Evolutionary conservation across 495 filamentous ascomycete species (phyloP), one percentile per base, ranked within the genome.

Genomic region (Annulohypoxylon nitens): DNA sequence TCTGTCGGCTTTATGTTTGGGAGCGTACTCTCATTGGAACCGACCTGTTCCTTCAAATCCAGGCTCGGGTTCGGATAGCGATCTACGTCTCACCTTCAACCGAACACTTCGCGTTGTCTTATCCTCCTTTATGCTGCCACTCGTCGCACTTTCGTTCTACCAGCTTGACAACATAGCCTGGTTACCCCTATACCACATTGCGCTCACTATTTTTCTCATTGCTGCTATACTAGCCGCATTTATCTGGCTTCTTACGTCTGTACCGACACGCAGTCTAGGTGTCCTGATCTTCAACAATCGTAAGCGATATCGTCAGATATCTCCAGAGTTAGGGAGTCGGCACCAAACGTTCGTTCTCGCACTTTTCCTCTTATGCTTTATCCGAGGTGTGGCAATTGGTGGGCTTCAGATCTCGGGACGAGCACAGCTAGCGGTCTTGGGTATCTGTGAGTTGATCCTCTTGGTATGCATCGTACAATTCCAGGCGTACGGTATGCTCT

Each of bases 331-430:
- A 75, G 36, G 57, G 4, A 90, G 89, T 78, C 89, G 90, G 8
- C 88, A 90, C 3, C 64, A 77, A 25, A 85, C 89, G 4, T 94
- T 92, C 75, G 90, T 90, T 23, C 81, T 92, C 18, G 86, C 93
- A 12, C 90, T 91, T 0, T 87, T 93, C 25, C 81, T 92, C 51
- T 76, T 93, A 55, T 92, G 87, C 20, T 86, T 91, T 70, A 81
- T 91, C 36, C 88, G 92, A 4, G 91, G 89, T 23, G 83, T 92
- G 60, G 90, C 90, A 20, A 89, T 94, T 69, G 92, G 92, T 48
- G 92, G 90, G 8, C 83, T 93, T 41, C 92, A 94, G 75, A 90
- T 90, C 2, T 93, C 90, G 18, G 92, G 92, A 10, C 91, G 91
- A 66, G 92, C 91, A 7, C 92, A 94, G 76, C 82, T 94, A 41